Evolutionary conservation across 2,329 filamentous ascomycete species (phyloP), one percentile per base, ranked within the genome.

Genomic region (Aureobasidium zeae): DNA sequence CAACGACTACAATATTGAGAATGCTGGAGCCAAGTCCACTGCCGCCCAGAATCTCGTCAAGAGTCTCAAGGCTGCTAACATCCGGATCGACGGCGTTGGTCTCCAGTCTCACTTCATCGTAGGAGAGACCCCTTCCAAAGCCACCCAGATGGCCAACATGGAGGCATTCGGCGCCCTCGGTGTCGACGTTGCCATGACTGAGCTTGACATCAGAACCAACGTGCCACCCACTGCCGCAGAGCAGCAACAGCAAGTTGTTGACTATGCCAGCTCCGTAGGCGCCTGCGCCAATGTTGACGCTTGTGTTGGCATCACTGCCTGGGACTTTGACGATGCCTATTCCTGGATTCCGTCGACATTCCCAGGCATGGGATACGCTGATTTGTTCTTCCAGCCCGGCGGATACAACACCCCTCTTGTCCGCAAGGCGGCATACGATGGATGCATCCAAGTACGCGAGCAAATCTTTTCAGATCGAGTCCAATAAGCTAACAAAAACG

Each of bases 1-100:
- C 61, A 78, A 78, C 57, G 74, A 78, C 59, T 81, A 79, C 66
- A 77, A 74, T 59, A 73, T 79, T 48, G 77, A 81, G 60, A 64
- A 59, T 3, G 65, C 69, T 6, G 70, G 73, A 11, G 67, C 69
- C n/a, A 70, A 69, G 45, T 52, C 56, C 22, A 52, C 47, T 31
- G 59, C 60, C n/a, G 57, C 62, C 3, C 55, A 55, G 25, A 35
- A 24, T 15, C 59, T 67, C 31, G 57, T 61, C 47, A 58, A 58
- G 42, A 55, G 56, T 20, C 58, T 67, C 34, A 48, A 59, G 35
- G 55, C 56, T 1, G 59, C 61, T n/a, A 56, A 57, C 5, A 58
- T 63, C 36, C 54, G 64, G 29, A 77, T 81, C 49, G 72, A 81
- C 49, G 77, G 77, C 42, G 68, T 81, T 4, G 77, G 78, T 11